Evolutionary conservation across 2,329 filamentous ascomycete genomes (phyloP), one percentile per base, ranked within the genome.

Genomic region (Trichoderma koningii): DNA sequence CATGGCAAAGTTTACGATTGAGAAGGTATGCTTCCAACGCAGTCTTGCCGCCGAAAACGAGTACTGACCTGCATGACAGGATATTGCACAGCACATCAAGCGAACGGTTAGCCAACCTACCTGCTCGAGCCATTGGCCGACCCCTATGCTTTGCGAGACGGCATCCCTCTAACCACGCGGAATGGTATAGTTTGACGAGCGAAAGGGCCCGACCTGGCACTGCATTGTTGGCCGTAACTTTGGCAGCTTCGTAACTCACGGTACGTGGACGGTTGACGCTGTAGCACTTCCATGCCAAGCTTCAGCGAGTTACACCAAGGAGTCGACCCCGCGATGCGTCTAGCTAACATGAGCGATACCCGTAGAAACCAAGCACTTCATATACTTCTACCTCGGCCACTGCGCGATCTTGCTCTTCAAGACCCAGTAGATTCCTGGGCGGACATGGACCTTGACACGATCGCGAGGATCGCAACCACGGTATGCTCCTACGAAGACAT

Each of bases 331-430:
- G 28, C 28, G 47, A 19, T 42, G 26, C 47, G 42, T n/a, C 17
- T 5, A 17, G 52, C 63, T 65, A 57, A 63, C 41, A 19, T 28
- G 7, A 19, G 15, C 30, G 7, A 21, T 10, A 17, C 42, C 10
- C 55, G 44, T 81, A 97, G 95, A 98, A 80, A 98, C 95, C 30
- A 98, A 98, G 82, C 95, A 99, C 80, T 99, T 99, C 83, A 97
- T 99, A 78, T 99, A 99, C 83, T 99, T 99, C 83, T 99, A 99
- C 82, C 90, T 99, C 66, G 95, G 95, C 63, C 95, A 98, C 84
- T 97, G 93, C 79, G 95, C 95, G 66, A 98, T 99, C 76, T 86
- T 99, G 64, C 88, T 99, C 61, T 99, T 98, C 88, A 99, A 99
- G 86, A 99, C 95, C 47, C 94, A 97, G 87, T 98, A 88, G 75